Base-by-base conservation (phyloP, 257 asterid species). In the Paraleonurus japonicus region DNA sequence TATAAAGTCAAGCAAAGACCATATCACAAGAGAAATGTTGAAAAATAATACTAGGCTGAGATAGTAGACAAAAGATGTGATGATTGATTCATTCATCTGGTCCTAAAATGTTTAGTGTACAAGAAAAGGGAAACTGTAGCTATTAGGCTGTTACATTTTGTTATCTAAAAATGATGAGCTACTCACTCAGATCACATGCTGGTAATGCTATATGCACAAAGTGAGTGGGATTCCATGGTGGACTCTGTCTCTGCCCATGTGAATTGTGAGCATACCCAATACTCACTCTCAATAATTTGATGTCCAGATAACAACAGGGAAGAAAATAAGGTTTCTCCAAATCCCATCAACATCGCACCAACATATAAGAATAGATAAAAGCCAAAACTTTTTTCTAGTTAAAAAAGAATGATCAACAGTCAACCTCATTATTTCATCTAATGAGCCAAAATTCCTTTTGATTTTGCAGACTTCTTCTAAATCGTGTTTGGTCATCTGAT, bases 261-360 rank as follows among this genome's bases (percentile, higher is more conserved):
- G 74, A 62, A 19, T 28, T 61, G n/a, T 61, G 43, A 61, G 17
- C 7, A 28, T 60, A 30, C 15, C 13, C 22, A 28, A 8, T 54
- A 23, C 51, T 8, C 33, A 1, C 69, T 39, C 30, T 26, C 47
- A 50, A 47, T 48, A 50, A 75, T 73, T 64, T 72, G 48, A 39
- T 64, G 39, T 41, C 20, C 59, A 24, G 67, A 67, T 20, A 54
- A 53, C 61, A 50, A 50, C 47, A 37, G 32, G 48, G 72, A 47
- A 57, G 45, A 61, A 19, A 65, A 70, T 73, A 64, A 66, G 75
- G 67, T 66, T 47, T 28, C 59, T 22, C 74, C 67, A 39, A 61
- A 50, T 60, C 41, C 60, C 50, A 80, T 80, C 84, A 67, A 76
- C 76, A 45, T 59, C 69, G 66, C 19, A 76, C 47, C 62, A 69